Evolutionary conservation across 1,284 basidiomycete genomes (phyloP).

Genomic region (Blastosporella zonata): DNA sequence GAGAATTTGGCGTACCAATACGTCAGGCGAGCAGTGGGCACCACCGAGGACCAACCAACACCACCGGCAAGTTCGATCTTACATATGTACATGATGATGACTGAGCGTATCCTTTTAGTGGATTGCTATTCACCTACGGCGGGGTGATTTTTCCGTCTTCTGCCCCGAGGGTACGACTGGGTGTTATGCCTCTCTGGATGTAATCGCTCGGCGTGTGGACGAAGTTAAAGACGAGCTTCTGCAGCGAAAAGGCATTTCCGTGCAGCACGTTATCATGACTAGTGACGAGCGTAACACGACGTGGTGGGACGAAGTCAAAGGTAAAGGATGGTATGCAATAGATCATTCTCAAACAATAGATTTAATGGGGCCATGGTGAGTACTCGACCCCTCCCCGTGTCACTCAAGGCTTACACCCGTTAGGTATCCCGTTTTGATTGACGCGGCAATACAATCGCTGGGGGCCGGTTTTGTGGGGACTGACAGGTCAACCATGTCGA

Average conservation of each 20-base stretch:
- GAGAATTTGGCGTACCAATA: constrained; percentile 33
- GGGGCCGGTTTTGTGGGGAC: constrained; percentile 71
- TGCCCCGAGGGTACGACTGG: constrained; percentile 46
- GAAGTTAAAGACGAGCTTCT: constrained; percentile 59
- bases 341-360: constrained; percentile 58
- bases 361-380: constrained; percentile 57
- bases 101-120: constrained; percentile 35
- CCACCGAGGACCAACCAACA: constrained; percentile 26
- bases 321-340: constrained; percentile 56
- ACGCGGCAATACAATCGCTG: constrained; percentile 65
- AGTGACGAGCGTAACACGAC: constrained; percentile 63
- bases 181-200: constrained; percentile 61
- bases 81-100: background rate
- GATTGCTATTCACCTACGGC: constrained; percentile 63
- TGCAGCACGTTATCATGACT: constrained; percentile 64
- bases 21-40: constrained; percentile 33
- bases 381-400: background rate
- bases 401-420: background rate
- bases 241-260: constrained; percentile 45
- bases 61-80: constrained; percentile 29
- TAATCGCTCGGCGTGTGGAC: constrained; percentile 55
- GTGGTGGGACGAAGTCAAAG: constrained; percentile 64
- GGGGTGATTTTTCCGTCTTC: constrained; percentile 56
- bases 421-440: constrained; percentile 65
- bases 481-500: constrained; percentile 64